Percentiles rank a stretch among this genome's conserved stretches.
Conservation (phyloP, 495 filamentous ascomycete species). For the Corynascus novoguineensis region DNA sequence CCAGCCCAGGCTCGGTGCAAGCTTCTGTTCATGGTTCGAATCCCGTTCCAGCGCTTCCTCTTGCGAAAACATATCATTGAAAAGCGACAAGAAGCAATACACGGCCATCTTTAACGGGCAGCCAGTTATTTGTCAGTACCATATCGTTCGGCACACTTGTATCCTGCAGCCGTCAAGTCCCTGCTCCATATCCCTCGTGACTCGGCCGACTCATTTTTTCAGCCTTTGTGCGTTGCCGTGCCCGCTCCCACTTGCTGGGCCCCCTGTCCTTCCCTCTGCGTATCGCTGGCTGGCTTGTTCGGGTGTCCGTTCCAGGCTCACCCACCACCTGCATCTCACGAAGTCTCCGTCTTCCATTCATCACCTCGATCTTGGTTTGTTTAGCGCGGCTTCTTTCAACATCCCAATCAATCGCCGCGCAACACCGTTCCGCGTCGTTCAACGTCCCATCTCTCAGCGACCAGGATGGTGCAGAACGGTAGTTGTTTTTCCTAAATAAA, state of each 20-base stretch:
- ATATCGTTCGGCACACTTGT: slow-evolving; percentile 7
- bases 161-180: neutral
- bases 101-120: slow-evolving; percentile 16
- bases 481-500: slow-evolving; percentile 45
- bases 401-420: slow-evolving; percentile 26
- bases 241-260: neutral
- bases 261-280: slow-evolving; percentile 11
- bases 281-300: slow-evolving; percentile 17
- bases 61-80: slow-evolving; percentile 5
- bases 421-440: slow-evolving; percentile 12
- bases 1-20: neutral
- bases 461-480: slow-evolving; percentile 51
- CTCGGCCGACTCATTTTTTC: slow-evolving; percentile 10
- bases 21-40: neutral
- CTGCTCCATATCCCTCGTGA: slow-evolving; percentile 2
- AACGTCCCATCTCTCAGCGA: slow-evolving; percentile 35
- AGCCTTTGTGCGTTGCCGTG: slow-evolving; percentile 12
- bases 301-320: slow-evolving; percentile 16
- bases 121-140: slow-evolving; percentile 16
- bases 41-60: slow-evolving; percentile 15
- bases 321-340: slow-evolving; percentile 1
- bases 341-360: slow-evolving; percentile 11
- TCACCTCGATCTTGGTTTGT: slow-evolving; percentile 12
- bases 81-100: slow-evolving; percentile 9
- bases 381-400: slow-evolving; percentile 23